Evolutionary conservation across 257 asterid genomes (phyloP), one percentile per base, ranked within the genome.

Genomic region (Penstemon barbatus): DNA sequence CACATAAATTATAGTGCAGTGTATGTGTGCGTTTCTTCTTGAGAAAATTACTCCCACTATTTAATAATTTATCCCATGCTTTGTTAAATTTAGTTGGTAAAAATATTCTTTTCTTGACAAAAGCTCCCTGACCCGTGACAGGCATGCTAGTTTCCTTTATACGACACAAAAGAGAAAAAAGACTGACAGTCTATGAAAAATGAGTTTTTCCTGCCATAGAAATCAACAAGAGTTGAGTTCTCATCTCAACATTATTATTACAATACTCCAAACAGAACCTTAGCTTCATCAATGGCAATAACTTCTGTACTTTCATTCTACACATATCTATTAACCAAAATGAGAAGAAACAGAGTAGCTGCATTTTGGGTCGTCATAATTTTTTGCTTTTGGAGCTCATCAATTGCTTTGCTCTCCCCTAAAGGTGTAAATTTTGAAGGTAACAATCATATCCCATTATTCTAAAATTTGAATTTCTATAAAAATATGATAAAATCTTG

Each of bases 361-460:
- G 40, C 79, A 53, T 69, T 87, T 60, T 71, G 77, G 80, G 77
- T 69, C 67, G 48, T 84, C 46, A 15, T 52, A 5, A 72, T 75
- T 54, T 67, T 85, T 5, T 78, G 73, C 78, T 61, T 83, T 75
- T 81, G 79, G 75, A 76, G 80, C 80, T 80, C 87, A 75, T 82
- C 80, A 33, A 44, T 55, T 54, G 85, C 79, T 58, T 59, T 93
- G 83, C 94, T 93, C 61, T 90, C 99, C 38, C 84, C 99, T 10
- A 87, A 93, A 80, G 99, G 99, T 75, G 97, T 90, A 8, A 93
- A 93, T 87, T 93, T 85, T 87, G 99, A 93, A 90, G 99, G 99
- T 93, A 81, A 76, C 33, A 66, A 40, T 38, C 51, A 50, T 7
- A 8, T 1, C 19, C 52, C 3, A 4, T 19, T 48, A 40, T 63